Evolutionary conservation across 176 grass and related monocot species (phyloP), one percentile per base, ranked within the genome.

Genomic region (Triticum turgidum): DNA sequence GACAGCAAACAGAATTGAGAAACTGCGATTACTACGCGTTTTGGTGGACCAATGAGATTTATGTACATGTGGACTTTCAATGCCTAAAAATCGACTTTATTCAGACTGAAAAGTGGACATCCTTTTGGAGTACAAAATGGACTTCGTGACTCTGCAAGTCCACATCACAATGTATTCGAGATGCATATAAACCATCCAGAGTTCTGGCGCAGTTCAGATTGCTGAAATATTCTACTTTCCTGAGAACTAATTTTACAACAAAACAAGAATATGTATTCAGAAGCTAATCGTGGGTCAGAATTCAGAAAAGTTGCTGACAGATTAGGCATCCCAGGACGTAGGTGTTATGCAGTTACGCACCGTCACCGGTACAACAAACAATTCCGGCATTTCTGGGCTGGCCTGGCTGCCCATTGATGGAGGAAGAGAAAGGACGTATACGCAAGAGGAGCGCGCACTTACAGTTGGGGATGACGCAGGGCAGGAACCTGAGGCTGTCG

Each of bases 401-500:
- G 4, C 65, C 3, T 71, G 69, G 15, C 37, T 62, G 51, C 64
- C n/a, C 79, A 91, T 15, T 82, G 18, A 52, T 82, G 52, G 77
- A 76, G 73, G 73, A 76, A 52, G 73, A 27, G 24, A 52, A 52
- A 30, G 44, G 44, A 29, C 13, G 72, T 5, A 30, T 5, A 30
- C 20, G 49, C 27, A 25, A 37, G 18, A 65, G 18, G 11, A 69
- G 37, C 49, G 59, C 77, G 38, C 6, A 17, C 82, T 92, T 86
- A 99, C 97, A 99, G 70, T 99, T 99, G 35, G 97, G 97, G 77
- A 99, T 61, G 92, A 99, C 65, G 82, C 97, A 99, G 5, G 97
- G 94, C 30, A 96, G 85, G 86, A 96, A 99, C 35, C 84, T 64
- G 76, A 96, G 77, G 54, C 27, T 69, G 83, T 94, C 94, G 78